Conservation (phyloP, 1,284 basidiomycete genomes). For the Vanrija sp. region DNA sequence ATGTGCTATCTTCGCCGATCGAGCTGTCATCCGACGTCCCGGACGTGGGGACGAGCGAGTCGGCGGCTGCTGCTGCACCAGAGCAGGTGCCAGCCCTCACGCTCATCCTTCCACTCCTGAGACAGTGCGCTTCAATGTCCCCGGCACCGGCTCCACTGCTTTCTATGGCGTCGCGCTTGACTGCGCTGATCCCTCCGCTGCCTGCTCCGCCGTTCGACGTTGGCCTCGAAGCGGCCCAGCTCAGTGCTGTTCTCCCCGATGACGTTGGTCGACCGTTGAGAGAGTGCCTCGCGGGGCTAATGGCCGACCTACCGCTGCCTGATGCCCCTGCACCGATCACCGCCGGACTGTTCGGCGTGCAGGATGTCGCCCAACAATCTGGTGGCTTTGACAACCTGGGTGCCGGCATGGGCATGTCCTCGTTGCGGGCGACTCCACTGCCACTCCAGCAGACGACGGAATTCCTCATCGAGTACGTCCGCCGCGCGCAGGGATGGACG, state of each 20-base stretch:
- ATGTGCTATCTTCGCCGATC: constrained; percentile 12
- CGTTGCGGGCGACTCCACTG: not conserved
- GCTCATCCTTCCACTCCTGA: constrained; percentile 35
- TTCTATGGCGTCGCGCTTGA: constrained; percentile 22
- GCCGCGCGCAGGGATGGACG: constrained; percentile 13
- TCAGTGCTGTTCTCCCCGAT: constrained; percentile 32
- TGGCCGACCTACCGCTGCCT: constrained; percentile 34
- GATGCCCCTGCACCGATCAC: not conserved
- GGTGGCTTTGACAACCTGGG: constrained; percentile 3
- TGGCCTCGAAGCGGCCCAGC: constrained; percentile 37
- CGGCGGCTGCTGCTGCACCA: not conserved
- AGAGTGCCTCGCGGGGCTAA: constrained; percentile 33
- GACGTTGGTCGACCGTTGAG: constrained; percentile 31
- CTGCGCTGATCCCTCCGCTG: constrained; percentile 29
- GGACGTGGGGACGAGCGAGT: constrained; percentile 25
- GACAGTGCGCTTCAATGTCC: constrained; percentile 17
- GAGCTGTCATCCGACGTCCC: constrained; percentile 9
- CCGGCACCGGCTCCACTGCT: constrained; percentile 14
- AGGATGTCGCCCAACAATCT: not conserved
- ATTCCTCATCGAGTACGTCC: constrained; percentile 24
- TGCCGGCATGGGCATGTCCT: not conserved
- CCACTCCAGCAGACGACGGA: constrained; percentile 17
- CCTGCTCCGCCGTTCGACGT: constrained; percentile 42
- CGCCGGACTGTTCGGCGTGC: constrained; percentile 1
- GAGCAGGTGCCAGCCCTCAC: constrained; percentile 22